Evolutionary conservation across 192 early-diverging fungal genomes (phyloP), one percentile per base, ranked within the genome.

Genomic region (Radiomyces spectabilis): DNA sequence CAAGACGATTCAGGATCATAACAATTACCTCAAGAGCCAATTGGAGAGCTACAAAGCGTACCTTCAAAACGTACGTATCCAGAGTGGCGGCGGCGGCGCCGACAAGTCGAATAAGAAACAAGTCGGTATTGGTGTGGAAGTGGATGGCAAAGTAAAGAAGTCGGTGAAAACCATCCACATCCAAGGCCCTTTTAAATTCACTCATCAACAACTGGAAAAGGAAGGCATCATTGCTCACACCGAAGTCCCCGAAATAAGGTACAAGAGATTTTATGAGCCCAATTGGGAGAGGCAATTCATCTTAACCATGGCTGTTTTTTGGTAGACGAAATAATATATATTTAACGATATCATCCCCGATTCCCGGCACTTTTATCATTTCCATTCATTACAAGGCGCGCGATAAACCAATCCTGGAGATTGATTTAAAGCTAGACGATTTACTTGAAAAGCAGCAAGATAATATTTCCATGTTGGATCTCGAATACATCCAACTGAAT

Each of bases 11-110:
- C 76, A 85, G 41, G 92, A 93, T 52, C 92, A 96, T 72, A 96
- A 96, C 77, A 86, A 94, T 48, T 96, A 93, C 52, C 68, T 93
- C 37, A 65, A 80, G 39, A 80, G 81, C 44, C 93, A 96, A 71
- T 71, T 96, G 46, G 93, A 96, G 50, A 84, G 82, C 21, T 96
- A 96, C 71, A 92, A 91, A 74, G 90, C 92, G 5, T 96, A 96
- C 55, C 66, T 96, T 30, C 85, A 91, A 62, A 96, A 96, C 44
- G 93, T 96, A 38, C 86, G 93, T 31, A 81, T 85, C 51, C 83
- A 93, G 66, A 82, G 78, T 61, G 83, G 75, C 35, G 53, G 46
- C 24, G 19, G 9, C 1, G 46, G 55, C 2, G 44, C 22, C 13
- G 25, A 65, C 54, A 68, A 61, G 50, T 65, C 66, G 43, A 73